These are phyloP conservation scores for Stagonosporopsis cucurbitacearum DNA, from an alignment of 2,329 filamentous ascomycete species.

Conservation along the genomic window DNA sequence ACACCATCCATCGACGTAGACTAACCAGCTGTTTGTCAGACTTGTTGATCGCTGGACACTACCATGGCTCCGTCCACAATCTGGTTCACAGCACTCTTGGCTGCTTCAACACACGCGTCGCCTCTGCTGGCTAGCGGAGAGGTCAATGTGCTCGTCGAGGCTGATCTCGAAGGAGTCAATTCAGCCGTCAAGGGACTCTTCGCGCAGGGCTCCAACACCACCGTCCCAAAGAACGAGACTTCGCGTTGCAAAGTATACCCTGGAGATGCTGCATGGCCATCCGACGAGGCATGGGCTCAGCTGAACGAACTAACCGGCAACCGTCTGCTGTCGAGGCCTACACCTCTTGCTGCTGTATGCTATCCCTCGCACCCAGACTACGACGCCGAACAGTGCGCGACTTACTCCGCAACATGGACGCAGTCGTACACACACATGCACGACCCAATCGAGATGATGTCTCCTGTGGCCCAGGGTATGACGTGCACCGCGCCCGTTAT, in stretches of 20 bases:
- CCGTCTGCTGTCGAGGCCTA: slow-evolving; percentile 35
- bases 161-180: slow-evolving; percentile 30
- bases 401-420: slow-evolving; percentile 41
- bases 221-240: slow-evolving; percentile 21
- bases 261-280: slow-evolving; percentile 57
- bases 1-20: no score
- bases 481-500: slow-evolving; percentile 46
- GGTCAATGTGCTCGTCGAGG: slow-evolving; percentile 21
- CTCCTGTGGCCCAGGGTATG: slow-evolving; percentile 47
- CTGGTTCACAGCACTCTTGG: slow-evolving; percentile 35
- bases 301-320: slow-evolving; percentile 52
- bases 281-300: slow-evolving; percentile 51
- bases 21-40: slow-evolving; percentile 2
- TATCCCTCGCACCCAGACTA: slow-evolving; percentile 39
- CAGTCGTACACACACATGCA: slow-evolving; percentile 43
- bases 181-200: slow-evolving; percentile 33
- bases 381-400: slow-evolving; percentile 38
- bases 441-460: slow-evolving; percentile 48
- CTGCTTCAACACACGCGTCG: slow-evolving; percentile 28
- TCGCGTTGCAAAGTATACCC: slow-evolving; percentile 58
- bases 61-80: slow-evolving; percentile 26
- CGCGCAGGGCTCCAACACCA: slow-evolving; percentile 18
- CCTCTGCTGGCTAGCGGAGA: slow-evolving; percentile 22
- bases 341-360: slow-evolving; percentile 43
- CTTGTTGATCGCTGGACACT: slow-evolving; percentile 9